Conservation (phyloP, 805 yeast genomes). For the Zygotorulaspora sp. region DNA sequence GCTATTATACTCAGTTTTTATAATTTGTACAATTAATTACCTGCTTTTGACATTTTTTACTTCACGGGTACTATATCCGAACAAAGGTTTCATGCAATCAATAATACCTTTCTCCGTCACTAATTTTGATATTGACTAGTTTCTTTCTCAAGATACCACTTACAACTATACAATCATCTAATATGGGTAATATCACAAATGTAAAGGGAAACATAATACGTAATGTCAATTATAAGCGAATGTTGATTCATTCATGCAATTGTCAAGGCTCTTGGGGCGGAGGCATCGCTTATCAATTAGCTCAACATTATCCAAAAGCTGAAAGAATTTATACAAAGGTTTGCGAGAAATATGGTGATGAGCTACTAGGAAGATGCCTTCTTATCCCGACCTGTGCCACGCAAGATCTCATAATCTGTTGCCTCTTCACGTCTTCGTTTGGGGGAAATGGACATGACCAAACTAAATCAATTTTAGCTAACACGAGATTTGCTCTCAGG, state of each 20-base stretch:
- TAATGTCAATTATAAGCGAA: conserved; percentile 31
- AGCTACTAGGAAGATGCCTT: conserved; percentile 45
- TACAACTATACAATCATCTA: too few species aligned
- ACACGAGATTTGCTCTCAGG: conserved; percentile 48
- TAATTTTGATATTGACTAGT: too few species aligned
- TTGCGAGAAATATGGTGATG: conserved; percentile 22
- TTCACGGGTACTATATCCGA: too few species aligned
- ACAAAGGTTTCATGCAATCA: too few species aligned
- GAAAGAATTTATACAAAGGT: conserved; percentile 42
- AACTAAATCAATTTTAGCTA: conserved; percentile 43
- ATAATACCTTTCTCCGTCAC: too few species aligned
- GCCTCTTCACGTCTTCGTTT: conserved; percentile 66
- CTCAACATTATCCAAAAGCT: conserved; percentile 51
- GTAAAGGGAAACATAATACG: conserved; percentile 21
- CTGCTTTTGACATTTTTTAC: too few species aligned
- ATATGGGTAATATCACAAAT: conserved; percentile 20
- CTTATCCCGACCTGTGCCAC: conserved; percentile 25
- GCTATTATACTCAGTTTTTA: too few species aligned
- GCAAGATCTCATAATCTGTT: conserved; percentile 42
- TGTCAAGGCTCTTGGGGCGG: conserved; percentile 81
- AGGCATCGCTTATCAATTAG: conserved; percentile 66
- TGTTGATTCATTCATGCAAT: conserved; percentile 77
- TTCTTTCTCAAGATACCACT: too few species aligned
- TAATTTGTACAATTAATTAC: too few species aligned
- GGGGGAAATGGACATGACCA: conserved; percentile 44